Conservation (phyloP, 129 eudicot species). For the Pulicaria dysenterica region DNA sequence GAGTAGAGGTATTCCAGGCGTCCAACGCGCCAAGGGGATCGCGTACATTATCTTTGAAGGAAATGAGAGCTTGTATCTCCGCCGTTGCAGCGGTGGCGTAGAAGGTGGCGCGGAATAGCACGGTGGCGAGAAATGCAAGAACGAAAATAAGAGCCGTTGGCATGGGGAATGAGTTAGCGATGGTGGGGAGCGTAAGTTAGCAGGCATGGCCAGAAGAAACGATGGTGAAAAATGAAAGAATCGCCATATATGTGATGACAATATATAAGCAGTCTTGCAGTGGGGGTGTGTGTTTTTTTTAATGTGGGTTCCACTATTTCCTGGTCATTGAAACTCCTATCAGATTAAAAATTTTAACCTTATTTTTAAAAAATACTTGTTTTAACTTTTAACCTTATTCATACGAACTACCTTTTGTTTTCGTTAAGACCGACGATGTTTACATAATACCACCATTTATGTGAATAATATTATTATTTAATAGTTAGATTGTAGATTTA, state of each 20-base stretch:
- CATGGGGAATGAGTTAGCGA: conserved; percentile 42
- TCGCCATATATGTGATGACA: conserved; percentile 19
- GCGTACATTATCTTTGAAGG: conserved; percentile 50
- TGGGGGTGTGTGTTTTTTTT: conserved; percentile 1
- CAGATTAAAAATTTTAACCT: too few species aligned
- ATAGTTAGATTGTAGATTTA: too few species aligned
- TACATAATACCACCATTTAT: too few species aligned
- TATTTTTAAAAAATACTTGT: too few species aligned
- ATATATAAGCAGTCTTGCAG: conserved; percentile 26
- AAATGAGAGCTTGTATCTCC: conserved; percentile 50
- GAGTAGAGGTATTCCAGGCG: conserved; percentile 63
- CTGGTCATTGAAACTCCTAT: too few species aligned
- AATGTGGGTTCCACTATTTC: background rate
- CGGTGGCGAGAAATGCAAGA: conserved; percentile 22
- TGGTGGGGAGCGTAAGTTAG: conserved; percentile 41
- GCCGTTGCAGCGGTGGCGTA: conserved; percentile 27
- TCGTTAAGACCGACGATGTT: too few species aligned
- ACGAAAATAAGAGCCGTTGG: conserved; percentile 60
- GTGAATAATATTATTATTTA: too few species aligned
- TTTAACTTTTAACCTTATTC: too few species aligned
- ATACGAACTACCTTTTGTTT: too few species aligned
- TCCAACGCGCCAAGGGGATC: conserved; percentile 73
- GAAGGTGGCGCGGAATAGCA: conserved; percentile 37
- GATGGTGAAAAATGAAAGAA: conserved; percentile 26
- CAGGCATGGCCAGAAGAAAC: conserved; percentile 41